Evolutionary conservation across 805 yeast genomes (phyloP), one percentile per base, ranked within the genome.

Genomic region (Wickerhamomyces sydowiorum): DNA sequence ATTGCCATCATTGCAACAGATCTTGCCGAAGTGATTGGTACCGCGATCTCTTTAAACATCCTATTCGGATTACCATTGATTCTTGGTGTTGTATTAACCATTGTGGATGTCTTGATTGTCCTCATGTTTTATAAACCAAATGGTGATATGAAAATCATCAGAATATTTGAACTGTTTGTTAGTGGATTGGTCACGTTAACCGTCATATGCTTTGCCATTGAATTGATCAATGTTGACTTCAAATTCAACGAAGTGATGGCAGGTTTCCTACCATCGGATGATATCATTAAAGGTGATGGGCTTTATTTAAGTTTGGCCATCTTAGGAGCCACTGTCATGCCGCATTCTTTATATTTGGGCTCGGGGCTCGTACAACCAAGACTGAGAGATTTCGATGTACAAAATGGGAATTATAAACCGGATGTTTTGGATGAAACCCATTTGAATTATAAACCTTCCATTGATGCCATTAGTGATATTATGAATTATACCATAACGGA

Each of bases 11-110:
- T 91, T 34, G 96, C 97, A 2, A 91, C 98, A 0, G 99, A 91
- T 65, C 74, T 93, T 49, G 97, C 99, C 1, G 98, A 91, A 60
- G 96, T 91, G 28, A 91, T 93, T 21, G 99, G 99, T n/a, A 87
- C 96, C 4, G 97, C 98, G 4, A 88, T 91, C 43, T 83, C 98
- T 1, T 71, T 91, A 43, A 88, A 93, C 52, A 87, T 91, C 42
- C 65, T 93, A 34, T 79, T 90, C 58, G 73, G 76, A 2, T 67
- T 93, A 7, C 98, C 98, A 0, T 66, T 93, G 17, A 72, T 86
- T 7, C 70, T 78, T 5, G 99, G 99, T 27, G 96, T 91, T 14
- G 64, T 88, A 4, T 61, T 91, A 39, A 91, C 98, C 0, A 82
- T 88, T 19, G 65, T 87, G 3, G 99, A 91, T 55, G 96, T 91